Conservation (phyloP, 2,329 filamentous ascomycete genomes). For the Coniochaeta hoffmannii region DNA sequence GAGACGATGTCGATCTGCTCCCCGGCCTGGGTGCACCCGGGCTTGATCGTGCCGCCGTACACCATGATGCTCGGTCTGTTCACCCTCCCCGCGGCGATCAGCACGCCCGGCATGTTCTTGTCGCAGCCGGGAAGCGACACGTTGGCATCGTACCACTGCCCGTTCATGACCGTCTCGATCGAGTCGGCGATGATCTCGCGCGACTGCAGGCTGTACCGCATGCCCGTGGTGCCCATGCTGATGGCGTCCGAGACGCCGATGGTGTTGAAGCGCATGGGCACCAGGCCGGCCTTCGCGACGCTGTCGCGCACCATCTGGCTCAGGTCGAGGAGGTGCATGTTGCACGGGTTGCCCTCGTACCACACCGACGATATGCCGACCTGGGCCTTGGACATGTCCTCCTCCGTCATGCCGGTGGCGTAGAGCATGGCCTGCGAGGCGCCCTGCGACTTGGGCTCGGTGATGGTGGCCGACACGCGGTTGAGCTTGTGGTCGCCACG, state of each 20-base stretch:
- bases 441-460: constrained; percentile 95
- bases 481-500: constrained; percentile 59
- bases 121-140: constrained; percentile 96
- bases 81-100: constrained; percentile 89
- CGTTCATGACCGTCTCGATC: constrained; percentile 98
- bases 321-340: constrained; percentile 95
- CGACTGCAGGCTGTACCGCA: constrained; percentile 92
- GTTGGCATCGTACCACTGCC: constrained; percentile 98
- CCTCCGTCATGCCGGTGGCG: constrained; percentile 79
- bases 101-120: constrained; percentile 97
- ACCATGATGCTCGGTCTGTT: constrained; percentile 97
- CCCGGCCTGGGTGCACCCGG: constrained; percentile 74
- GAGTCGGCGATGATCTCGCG: constrained; percentile 96
- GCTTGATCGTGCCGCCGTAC: constrained; percentile 90
- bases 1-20: constrained; percentile 87
- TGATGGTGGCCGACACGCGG: constrained; percentile 76
- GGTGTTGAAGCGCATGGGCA: constrained; percentile 98
- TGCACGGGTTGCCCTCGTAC: constrained; percentile 98
- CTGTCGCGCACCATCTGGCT: constrained; percentile 64
- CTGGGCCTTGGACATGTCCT: constrained; percentile 92
- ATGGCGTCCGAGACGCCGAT: constrained; percentile 97
- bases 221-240: constrained; percentile 95
- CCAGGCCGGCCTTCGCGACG: constrained; percentile 62
- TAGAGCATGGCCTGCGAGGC: constrained; percentile 99
- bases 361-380: constrained; percentile 97